phyloP scores from a whole-genome alignment of 164 flowering plant genomes.

The Akebia trifoliata region DNA sequence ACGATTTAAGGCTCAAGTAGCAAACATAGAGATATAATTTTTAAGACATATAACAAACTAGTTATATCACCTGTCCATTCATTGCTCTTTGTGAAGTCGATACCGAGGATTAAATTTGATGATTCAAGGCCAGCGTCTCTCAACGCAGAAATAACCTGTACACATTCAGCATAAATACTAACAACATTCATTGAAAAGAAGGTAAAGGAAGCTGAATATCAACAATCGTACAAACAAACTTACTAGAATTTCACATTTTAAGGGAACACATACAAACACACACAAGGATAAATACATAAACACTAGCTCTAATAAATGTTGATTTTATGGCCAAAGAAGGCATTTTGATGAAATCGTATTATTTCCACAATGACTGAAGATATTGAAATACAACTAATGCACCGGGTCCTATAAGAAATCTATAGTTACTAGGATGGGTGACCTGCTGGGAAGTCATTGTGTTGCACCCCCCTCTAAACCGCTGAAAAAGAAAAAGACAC shows the following conservation, averaged over 20 bases:
- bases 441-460: too few relatives aligned
- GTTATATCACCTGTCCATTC: slow-evolving; percentile 77
- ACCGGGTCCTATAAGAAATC: too few relatives aligned
- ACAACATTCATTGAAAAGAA: not conserved
- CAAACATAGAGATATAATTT: too few relatives aligned
- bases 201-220: not conserved
- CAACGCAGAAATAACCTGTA: slow-evolving; percentile 63
- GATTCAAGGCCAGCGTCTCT: slow-evolving; percentile 91
- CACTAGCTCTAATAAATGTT: too few relatives aligned
- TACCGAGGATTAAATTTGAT: slow-evolving; percentile 81
- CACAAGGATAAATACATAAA: not conserved
- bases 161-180: not conserved
- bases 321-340: not conserved
- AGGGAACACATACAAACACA: not conserved
- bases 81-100: slow-evolving; percentile 93
- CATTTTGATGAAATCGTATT: too few relatives aligned
- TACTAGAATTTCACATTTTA: not conserved
- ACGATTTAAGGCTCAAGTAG: too few relatives aligned
- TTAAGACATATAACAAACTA: too few relatives aligned
- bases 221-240: not conserved
- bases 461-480: too few relatives aligned
- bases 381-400: too few relatives aligned
- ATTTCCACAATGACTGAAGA: too few relatives aligned
- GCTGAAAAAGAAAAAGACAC: too few relatives aligned
- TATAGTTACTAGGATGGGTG: too few relatives aligned